These are phyloP conservation scores for Leccinum sublutescens DNA, from an alignment of 768 basidiomycete genomes.

Conservation along the genomic window DNA sequence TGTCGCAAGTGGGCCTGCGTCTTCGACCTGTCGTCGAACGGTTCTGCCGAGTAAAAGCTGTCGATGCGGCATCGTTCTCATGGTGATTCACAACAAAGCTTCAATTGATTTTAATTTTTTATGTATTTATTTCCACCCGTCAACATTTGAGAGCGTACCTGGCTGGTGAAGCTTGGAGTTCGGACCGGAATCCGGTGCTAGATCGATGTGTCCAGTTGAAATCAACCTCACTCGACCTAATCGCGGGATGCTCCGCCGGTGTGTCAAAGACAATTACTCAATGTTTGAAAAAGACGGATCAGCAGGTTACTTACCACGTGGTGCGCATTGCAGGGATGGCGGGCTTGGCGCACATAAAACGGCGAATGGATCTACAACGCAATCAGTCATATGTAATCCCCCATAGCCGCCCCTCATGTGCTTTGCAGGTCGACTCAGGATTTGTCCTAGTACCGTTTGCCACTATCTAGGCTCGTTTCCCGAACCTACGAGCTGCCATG, in stretches of 20 bases:
- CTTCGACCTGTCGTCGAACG: background rate
- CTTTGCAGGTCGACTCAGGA: background rate
- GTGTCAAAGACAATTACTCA: background rate
- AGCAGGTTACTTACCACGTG: background rate
- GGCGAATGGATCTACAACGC: background rate
- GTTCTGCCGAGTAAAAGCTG: background rate
- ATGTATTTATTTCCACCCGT: background rate
- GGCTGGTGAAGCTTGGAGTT: background rate
- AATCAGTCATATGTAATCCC: background rate
- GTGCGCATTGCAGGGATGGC: background rate
- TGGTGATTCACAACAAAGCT: background rate
- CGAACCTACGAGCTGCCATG: background rate
- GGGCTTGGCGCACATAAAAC: background rate
- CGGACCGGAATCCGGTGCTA: background rate
- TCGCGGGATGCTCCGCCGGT: background rate
- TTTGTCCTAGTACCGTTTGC: background rate
- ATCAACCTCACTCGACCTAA: background rate
- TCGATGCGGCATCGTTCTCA: slow-evolving; percentile 4
- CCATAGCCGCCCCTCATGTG: background rate
- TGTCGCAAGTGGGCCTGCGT: background rate
- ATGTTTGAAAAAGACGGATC: background rate
- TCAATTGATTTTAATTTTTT: background rate
- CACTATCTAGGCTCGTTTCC: background rate
- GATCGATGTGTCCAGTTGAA: background rate
- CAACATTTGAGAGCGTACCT: background rate